A percentile compares a stretch with the other conserved stretches of the same genome.
Conservation (phyloP, 23 red algal species). For the Gracilaria domingensis region DNA sequence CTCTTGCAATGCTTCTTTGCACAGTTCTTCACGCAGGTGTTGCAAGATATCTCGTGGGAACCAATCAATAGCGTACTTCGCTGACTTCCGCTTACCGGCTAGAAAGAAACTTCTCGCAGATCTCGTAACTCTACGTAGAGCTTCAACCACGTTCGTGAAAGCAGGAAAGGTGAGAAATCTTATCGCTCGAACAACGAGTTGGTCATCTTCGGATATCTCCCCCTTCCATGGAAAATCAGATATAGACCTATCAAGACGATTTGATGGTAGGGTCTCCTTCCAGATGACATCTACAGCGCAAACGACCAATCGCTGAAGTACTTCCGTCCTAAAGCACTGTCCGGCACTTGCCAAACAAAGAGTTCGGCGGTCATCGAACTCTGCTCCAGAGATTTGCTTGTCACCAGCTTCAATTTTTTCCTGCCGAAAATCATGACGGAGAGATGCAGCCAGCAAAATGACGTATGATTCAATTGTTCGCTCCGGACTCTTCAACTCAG, state of each 20-base stretch:
- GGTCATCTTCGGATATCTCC: conserved; percentile 19
- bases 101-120: conserved; percentile 55
- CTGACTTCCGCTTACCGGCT: conserved; percentile 39
- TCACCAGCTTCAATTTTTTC: conserved; percentile 27
- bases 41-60: conserved; percentile 46
- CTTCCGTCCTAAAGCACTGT: conserved; percentile 47
- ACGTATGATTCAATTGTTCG: conserved; percentile 32
- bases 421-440: conserved; percentile 49
- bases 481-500: conserved; percentile 28
- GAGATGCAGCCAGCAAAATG: conserved; percentile 19
- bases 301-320: conserved; percentile 35
- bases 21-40: background rate
- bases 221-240: background rate
- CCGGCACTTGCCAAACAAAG: conserved; percentile 62
- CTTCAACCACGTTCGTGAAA: conserved; percentile 58
- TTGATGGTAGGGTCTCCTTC: conserved; percentile 8
- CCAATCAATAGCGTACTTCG: conserved; percentile 50
- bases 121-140: conserved; percentile 37
- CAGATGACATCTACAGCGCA: conserved; percentile 35
- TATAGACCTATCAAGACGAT: background rate
- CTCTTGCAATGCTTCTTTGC: conserved; percentile 32
- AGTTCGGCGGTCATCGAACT: conserved; percentile 53
- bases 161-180: conserved; percentile 62
- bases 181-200: conserved; percentile 53
- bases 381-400: background rate